These are phyloP conservation scores for Pulveroboletus ravenelii DNA, from an alignment of 768 basidiomycete genomes.

Conservation along the genomic window DNA sequence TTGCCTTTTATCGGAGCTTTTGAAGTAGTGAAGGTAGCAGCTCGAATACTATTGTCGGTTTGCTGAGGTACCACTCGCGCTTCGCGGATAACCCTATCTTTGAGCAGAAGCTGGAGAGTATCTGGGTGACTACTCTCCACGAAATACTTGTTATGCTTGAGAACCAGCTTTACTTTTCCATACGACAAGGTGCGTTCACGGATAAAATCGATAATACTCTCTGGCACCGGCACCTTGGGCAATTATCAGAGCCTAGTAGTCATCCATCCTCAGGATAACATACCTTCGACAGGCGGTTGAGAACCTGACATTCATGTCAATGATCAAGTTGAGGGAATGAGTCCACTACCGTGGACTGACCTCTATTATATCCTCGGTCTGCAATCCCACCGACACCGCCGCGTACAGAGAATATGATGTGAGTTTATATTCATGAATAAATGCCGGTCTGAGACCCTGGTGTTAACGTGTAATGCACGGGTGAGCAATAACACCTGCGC, in stretches of 20 bases:
- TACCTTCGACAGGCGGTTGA: conserved; percentile 77
- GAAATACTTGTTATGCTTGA: conserved; percentile 97
- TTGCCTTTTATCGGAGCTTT: conserved; percentile 81
- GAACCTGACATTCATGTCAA: conserved; percentile 47
- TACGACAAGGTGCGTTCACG: conserved; percentile 92
- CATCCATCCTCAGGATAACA: conserved; percentile 2
- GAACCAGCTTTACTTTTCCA: conserved; percentile 95
- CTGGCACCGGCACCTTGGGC: conserved; percentile 83
- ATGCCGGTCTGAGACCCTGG: conserved; percentile 66
- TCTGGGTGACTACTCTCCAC: conserved; percentile 96
- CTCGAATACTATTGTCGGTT: conserved; percentile 71
- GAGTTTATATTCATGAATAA: conserved; percentile 99
- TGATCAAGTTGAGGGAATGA: conserved; percentile 27
- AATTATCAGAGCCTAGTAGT: conserved; percentile 3
- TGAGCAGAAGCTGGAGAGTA: conserved; percentile 80
- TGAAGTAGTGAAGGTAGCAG: conserved; percentile 69
- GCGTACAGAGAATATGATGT: conserved; percentile 98
- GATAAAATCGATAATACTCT: conserved; percentile 80
- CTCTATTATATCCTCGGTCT: conserved; percentile 98
- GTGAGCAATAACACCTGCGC: conserved; percentile 32
- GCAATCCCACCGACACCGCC: conserved; percentile 95
- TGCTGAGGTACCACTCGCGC: conserved; percentile 71
- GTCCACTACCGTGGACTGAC: conserved; percentile 43
- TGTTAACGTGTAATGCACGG: conserved; percentile 28
- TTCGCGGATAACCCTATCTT: conserved; percentile 80